These are phyloP conservation scores for Solanum sejunctum DNA, from an alignment of 257 asterid genomes.

Conservation along the genomic window DNA sequence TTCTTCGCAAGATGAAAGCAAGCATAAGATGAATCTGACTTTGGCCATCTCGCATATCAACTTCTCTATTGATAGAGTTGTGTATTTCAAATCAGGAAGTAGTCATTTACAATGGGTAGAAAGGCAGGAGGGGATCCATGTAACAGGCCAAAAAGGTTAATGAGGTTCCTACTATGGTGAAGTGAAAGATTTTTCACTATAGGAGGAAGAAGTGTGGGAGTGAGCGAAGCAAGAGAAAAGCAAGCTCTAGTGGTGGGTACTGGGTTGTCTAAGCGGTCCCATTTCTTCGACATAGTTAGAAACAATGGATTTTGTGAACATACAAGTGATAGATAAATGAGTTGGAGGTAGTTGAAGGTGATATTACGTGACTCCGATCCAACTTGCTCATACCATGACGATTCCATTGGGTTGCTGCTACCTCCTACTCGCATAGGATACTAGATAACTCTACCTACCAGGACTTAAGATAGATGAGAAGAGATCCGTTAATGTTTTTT, in stretches of 20 bases:
- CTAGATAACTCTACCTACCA: not conserved
- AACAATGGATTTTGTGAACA: not conserved
- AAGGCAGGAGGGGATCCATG: not conserved
- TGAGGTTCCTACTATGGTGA: not conserved
- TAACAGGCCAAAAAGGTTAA: not conserved
- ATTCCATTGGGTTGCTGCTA: not conserved
- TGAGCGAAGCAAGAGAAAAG: not conserved
- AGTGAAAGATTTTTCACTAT: not conserved
- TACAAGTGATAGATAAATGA: not conserved
- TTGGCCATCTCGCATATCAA: not conserved
- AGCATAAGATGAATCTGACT: not conserved
- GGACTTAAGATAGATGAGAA: not conserved
- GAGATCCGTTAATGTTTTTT: not conserved
- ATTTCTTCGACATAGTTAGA: not conserved
- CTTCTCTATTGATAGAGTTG: not conserved
- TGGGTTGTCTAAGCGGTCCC: not conserved
- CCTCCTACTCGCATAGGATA: not conserved
- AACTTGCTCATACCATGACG: not conserved
- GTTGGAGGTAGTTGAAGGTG: not conserved
- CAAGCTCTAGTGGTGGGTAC: not conserved
- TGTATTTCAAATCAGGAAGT: not conserved
- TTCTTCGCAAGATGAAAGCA: not conserved
- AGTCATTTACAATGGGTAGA: not conserved
- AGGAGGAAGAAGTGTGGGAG: not conserved
- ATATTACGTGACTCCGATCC: too few relatives aligned